These are phyloP conservation scores for Ambrosiella xylebori DNA, from an alignment of 2,329 filamentous ascomycete species.

Conservation along the genomic window DNA sequence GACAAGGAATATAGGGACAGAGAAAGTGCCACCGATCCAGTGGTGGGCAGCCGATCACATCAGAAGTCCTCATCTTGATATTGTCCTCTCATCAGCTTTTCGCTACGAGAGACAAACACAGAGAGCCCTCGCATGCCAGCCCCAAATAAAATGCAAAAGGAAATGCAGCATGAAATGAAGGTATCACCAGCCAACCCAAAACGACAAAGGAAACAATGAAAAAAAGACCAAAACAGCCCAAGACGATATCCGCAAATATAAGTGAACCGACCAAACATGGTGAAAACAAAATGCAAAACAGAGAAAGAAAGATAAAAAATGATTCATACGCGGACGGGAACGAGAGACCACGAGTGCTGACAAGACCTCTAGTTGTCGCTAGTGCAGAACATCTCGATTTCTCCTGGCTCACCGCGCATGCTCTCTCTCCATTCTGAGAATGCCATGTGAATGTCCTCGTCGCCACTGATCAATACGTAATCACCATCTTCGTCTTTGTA, in stretches of 20 bases:
- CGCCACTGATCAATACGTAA: slow-evolving; percentile 80
- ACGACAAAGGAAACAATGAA: neutral
- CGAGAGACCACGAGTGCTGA: neutral
- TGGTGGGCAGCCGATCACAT: neutral
- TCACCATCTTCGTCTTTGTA: slow-evolving; percentile 89
- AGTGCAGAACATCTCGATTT: slow-evolving; percentile 76
- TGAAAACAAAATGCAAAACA: slow-evolving; percentile 4
- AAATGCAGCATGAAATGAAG: slow-evolving; percentile 2
- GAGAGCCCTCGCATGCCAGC: neutral
- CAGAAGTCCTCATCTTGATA: too few species aligned
- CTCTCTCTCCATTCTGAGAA: slow-evolving; percentile 84
- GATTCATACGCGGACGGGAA: neutral
- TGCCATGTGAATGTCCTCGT: slow-evolving; percentile 91
- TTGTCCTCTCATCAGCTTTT: neutral
- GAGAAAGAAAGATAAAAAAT: slow-evolving; percentile 2
- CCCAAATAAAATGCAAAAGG: neutral
- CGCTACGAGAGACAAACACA: neutral
- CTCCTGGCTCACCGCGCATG: slow-evolving; percentile 51
- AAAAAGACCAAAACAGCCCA: neutral
- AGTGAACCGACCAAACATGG: slow-evolving; percentile 2
- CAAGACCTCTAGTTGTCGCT: slow-evolving; percentile 25
- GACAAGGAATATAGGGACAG: neutral
- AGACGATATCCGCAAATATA: slow-evolving; percentile 1
- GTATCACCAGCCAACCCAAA: slow-evolving; percentile 6
- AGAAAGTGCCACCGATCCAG: neutral